Percentiles rank a stretch among this genome's conserved stretches.
Conservation (phyloP, 305 asterid species). For the Fraxinus ornus region DNA sequence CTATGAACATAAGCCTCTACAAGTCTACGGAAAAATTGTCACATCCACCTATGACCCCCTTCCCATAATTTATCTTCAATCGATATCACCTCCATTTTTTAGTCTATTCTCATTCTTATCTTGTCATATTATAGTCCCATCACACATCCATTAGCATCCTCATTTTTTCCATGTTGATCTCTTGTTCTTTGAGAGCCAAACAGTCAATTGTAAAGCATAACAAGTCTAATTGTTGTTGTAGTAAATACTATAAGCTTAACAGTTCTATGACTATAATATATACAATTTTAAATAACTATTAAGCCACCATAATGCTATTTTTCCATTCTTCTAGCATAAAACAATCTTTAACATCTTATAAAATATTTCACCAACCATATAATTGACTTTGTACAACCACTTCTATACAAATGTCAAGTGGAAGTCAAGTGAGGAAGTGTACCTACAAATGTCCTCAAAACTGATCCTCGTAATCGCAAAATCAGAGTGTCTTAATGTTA, state of each 20-base stretch:
- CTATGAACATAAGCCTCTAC: background rate
- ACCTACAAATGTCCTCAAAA: background rate
- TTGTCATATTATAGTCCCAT: background rate
- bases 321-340: background rate
- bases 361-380: background rate
- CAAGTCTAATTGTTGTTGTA: background rate
- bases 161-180: background rate
- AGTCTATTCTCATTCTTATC: background rate
- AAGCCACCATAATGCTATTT: background rate
- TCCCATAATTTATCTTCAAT: background rate
- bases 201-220: background rate
- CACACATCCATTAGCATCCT: background rate
- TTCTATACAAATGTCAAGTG: background rate
- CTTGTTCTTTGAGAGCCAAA: background rate
- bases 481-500: background rate
- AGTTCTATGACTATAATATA: background rate
- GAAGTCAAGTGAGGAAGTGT: background rate
- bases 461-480: background rate
- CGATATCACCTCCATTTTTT: background rate
- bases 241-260: background rate
- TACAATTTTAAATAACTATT: background rate
- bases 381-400: background rate
- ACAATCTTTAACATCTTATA: too few species aligned
- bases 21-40: background rate
- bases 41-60: background rate